Evolutionary conservation across 1,139 yeast species (phyloP), one percentile per base, ranked within the genome.

Genomic region (Suhomyces taliae): DNA sequence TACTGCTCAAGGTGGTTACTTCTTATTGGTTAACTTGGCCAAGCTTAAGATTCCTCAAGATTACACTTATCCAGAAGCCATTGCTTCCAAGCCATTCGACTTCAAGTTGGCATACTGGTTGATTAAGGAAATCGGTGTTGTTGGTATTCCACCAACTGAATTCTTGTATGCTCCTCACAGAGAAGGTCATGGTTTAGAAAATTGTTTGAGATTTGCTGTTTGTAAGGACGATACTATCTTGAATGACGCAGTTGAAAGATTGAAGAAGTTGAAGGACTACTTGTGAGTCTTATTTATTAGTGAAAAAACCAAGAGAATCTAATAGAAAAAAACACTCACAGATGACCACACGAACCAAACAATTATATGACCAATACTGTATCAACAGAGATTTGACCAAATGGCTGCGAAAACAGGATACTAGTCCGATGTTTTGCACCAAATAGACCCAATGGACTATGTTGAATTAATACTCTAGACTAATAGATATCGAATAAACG

Each of bases 101-200:
- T 93, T 90, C 74, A 82, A 83, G 61, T 76, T 87, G 55, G 95
- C 97, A 0, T 89, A 89, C 69, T 93, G 98, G 97, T 75, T 93
- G 52, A 89, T 90, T 59, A 85, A 83, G 62, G 96, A 91, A 62
- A 68, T 93, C 47, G 99, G 99, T 6, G 95, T 93, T 39, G 98
- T 93, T 26, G 87, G 96, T 6, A 91, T 93, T 55, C 99, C 99
- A 10, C 98, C 98, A 31, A 87, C 97, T 6, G 99, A 91, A 66
- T 93, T 93, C 62, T 83, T 89, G 61, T 79, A 82, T 39, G 67
- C 69, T 6, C 59, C 58, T 9, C 77, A 81, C 40, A 84, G 87
- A 64, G 80, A 81, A 50, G 91, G 88, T 32, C 76, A 81, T 49
- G 81, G 85, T 14, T 90, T 93, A 44, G 96, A 90, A 62, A 86